Base-by-base conservation (phyloP, 139 green algal genomes). In the Chlorella sp. region DNA sequence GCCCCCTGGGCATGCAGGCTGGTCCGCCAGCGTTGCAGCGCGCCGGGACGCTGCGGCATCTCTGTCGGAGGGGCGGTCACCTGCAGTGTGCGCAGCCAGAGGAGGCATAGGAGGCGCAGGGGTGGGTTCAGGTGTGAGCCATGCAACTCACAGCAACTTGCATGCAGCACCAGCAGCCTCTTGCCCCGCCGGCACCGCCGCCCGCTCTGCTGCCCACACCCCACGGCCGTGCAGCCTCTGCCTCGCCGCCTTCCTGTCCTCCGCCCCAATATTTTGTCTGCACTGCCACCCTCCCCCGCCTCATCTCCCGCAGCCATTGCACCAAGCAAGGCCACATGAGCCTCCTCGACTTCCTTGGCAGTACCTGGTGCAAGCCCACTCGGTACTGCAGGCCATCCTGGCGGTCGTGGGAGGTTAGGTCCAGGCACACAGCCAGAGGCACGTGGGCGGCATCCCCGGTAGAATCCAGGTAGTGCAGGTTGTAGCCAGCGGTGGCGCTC, bases 301-400 rank as follows among this genome's bases (percentile, higher is more conserved):
- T 9, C 9, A 9, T 9, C 48, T 57, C 48, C 48, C 9, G 48
- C 48, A 5, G 48, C 48, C 48, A 9, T 9, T 57, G 48, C 48
- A 57, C 48, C 48, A n/a, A n/a, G n/a, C 48, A 5, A 57, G 7
- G 7, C 48, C 48, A 57, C 48, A 57, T 57, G 48, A 5, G 7
- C 48, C 48, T 57, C 48, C 48, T 24, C n/a, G n/a, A n/a, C 34
- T 16, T 1, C 77, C 39, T 78, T 21, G n/a, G n/a, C n/a, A n/a
- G n/a, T 68, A 95, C 92, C 76, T 95, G 92, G 88, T 95, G 93
- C 75, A 96, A 30, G 37, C 94, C 94, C 28, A 90, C 88, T 30
- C 94, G 89, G 82, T 96, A 96, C 82, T 96, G 94, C 71, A 96
- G 89, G 30, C 94, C 94, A 83, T 96, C 94, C 24, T 64, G n/a